phyloP scores from a whole-genome alignment of 2,329 filamentous ascomycete genomes.

The Fusarium drepaniforme region DNA sequence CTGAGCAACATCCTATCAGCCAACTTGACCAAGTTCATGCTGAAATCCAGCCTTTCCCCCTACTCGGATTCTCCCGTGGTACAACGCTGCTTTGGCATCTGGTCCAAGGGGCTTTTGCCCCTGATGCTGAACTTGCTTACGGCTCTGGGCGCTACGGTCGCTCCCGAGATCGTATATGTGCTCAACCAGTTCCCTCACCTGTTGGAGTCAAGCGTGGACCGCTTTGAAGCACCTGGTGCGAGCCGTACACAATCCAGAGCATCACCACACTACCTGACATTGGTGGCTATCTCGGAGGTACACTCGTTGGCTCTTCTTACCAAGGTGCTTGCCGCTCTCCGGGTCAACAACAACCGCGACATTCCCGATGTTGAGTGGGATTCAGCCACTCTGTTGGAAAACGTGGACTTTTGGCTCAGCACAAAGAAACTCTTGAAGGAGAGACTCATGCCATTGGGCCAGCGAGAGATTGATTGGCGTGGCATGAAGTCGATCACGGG shows the following conservation, averaged over 20 bases:
- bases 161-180: constrained; percentile 86
- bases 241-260: constrained; percentile 64
- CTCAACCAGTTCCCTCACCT: constrained; percentile 90
- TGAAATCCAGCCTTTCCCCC: constrained; percentile 78
- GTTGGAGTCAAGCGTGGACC: constrained; percentile 76
- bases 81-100: constrained; percentile 87
- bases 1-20: constrained; percentile 84
- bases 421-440: constrained; percentile 77
- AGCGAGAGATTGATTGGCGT: constrained; percentile 77
- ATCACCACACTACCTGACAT: constrained; percentile 74
- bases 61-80: constrained; percentile 78
- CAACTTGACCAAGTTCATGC: constrained; percentile 82
- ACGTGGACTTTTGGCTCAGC: constrained; percentile 84
- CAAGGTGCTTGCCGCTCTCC: constrained; percentile 76
- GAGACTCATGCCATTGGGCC: constrained; percentile 78
- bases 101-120: constrained; percentile 89
- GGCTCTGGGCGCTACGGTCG: constrained; percentile 83
- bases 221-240: constrained; percentile 73
- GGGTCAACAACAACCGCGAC: constrained; percentile 75
- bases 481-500: constrained; percentile 53
- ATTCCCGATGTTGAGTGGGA: constrained; percentile 84
- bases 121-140: constrained; percentile 89
- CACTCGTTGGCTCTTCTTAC: constrained; percentile 84
- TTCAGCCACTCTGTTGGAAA: constrained; percentile 77
- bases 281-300: constrained; percentile 80